Conservation (phyloP, 1,284 basidiomycete species). For the Termitomyces sp. region DNA sequence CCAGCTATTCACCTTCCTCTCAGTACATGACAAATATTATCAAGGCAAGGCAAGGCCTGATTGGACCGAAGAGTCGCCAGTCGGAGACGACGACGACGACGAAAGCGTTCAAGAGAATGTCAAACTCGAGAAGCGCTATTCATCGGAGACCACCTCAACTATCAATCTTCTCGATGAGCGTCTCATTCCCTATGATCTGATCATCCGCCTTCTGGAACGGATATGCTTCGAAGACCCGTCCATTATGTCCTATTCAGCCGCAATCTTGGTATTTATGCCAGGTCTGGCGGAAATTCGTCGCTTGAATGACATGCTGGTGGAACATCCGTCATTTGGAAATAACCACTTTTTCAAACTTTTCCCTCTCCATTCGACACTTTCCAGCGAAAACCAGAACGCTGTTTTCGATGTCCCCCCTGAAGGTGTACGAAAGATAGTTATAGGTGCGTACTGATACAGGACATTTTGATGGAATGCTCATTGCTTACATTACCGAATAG, state of each 20-base stretch:
- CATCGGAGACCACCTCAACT: constrained; percentile 68
- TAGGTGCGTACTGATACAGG: constrained; percentile 48
- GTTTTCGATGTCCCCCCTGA: constrained; percentile 85
- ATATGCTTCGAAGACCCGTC: constrained; percentile 73
- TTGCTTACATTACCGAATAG: constrained; percentile 34
- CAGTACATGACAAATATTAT: constrained; percentile 60
- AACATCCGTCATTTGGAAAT: constrained; percentile 74
- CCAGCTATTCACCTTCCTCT: constrained; percentile 1
- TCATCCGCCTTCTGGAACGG: constrained; percentile 79
- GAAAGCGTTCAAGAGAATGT: constrained; percentile 38
- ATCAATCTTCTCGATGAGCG: constrained; percentile 89
- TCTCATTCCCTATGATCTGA: constrained; percentile 86
- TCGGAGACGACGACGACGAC: constrained; percentile 65
- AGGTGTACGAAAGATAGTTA: constrained; percentile 87
- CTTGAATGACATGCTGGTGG: constrained; percentile 76
- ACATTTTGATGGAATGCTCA: constrained; percentile 3
- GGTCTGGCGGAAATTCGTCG: constrained; percentile 91
- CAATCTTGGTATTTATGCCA: constrained; percentile 91
- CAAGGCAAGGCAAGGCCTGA: constrained; percentile 60
- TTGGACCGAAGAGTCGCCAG: constrained; percentile 68
- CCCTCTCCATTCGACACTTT: constrained; percentile 91
- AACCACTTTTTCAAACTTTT: constrained; percentile 70
- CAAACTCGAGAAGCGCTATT: constrained; percentile 72
- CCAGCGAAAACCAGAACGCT: constrained; percentile 84
- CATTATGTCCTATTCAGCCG: constrained; percentile 65